phyloP scores from a whole-genome alignment of 192 early-diverging fungal genomes.

The Bifiguratus adelaidae region DNA sequence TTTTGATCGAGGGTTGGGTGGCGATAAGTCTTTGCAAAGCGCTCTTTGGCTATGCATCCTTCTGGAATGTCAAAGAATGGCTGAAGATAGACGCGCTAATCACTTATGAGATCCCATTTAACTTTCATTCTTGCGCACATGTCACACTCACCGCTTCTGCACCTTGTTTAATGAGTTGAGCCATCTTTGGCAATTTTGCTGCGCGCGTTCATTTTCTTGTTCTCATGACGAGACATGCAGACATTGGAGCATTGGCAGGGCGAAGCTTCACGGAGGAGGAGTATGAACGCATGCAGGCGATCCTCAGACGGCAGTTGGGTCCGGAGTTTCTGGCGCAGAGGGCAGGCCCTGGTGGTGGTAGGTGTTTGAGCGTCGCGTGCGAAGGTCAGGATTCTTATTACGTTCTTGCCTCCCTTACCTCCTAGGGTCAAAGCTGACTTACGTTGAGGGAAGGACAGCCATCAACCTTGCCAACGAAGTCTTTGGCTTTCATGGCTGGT shows the following conservation, averaged over 20 bases:
- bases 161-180: constrained; percentile 81
- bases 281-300: not conserved
- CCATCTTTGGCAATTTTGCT: too few relatives aligned
- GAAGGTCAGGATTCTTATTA: not conserved
- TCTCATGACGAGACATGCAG: too few relatives aligned
- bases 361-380: not conserved
- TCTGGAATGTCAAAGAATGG: constrained; percentile 43
- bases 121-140: not conserved
- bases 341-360: not conserved
- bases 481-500: constrained; percentile 96
- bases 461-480: constrained; percentile 85
- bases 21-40: constrained; percentile 87
- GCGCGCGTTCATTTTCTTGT: too few relatives aligned
- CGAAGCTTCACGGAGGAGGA: not conserved
- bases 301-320: not conserved
- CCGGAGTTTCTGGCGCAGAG: not conserved
- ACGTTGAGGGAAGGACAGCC: constrained; percentile 68
- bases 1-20: constrained; percentile 85
- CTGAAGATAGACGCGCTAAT: constrained; percentile 66
- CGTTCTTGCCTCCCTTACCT: not conserved
- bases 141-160: constrained; percentile 69
- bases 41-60: constrained; percentile 76
- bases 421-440: not conserved
- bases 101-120: not conserved
- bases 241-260: too few relatives aligned